Conservation (phyloP, 139 green algal genomes). For the Chlorella sp. region DNA sequence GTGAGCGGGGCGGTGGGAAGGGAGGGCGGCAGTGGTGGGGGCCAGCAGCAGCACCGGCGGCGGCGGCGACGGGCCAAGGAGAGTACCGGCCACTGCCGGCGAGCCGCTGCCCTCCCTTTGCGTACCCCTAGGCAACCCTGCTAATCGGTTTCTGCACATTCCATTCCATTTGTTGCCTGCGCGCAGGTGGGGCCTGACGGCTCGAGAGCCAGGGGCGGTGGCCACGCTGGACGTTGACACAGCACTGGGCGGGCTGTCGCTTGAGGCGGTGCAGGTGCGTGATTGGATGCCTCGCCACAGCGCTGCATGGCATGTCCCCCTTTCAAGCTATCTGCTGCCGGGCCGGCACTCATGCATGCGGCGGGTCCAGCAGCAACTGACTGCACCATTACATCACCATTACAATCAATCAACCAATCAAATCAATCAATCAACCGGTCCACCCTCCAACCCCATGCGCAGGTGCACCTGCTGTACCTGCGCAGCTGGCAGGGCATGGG, state of each 20-base stretch:
- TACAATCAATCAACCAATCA: too few relatives aligned
- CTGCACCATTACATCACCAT: too few relatives aligned
- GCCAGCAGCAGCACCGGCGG: too few relatives aligned
- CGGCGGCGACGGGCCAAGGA: not conserved
- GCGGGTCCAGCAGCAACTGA: too few relatives aligned
- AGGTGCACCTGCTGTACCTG: slow-evolving; percentile 28
- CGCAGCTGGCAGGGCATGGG: slow-evolving; percentile 28
- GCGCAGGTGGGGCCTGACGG: slow-evolving; percentile 21
- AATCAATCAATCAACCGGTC: too few relatives aligned
- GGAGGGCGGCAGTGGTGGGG: not conserved
- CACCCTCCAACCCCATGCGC: not conserved
- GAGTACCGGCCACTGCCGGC: not conserved
- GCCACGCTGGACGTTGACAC: slow-evolving; percentile 14
- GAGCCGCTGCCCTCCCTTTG: not conserved
- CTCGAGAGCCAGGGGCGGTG: not conserved
- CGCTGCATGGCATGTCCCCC: too few relatives aligned
- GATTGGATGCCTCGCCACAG: too few relatives aligned
- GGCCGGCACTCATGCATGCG: too few relatives aligned
- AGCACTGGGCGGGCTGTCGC: slow-evolving; percentile 14
- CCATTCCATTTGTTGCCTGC: too few relatives aligned
- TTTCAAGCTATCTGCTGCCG: too few relatives aligned
- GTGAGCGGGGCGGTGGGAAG: not conserved
- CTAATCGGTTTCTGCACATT: too few relatives aligned
- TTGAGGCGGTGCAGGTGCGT: slow-evolving; percentile 9
- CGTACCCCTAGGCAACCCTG: too few relatives aligned